Percentiles rank a stretch among this genome's conserved stretches.
Conservation (phyloP, 2,329 filamentous ascomycete genomes). For the Pseudogymnoascus sp. region DNA sequence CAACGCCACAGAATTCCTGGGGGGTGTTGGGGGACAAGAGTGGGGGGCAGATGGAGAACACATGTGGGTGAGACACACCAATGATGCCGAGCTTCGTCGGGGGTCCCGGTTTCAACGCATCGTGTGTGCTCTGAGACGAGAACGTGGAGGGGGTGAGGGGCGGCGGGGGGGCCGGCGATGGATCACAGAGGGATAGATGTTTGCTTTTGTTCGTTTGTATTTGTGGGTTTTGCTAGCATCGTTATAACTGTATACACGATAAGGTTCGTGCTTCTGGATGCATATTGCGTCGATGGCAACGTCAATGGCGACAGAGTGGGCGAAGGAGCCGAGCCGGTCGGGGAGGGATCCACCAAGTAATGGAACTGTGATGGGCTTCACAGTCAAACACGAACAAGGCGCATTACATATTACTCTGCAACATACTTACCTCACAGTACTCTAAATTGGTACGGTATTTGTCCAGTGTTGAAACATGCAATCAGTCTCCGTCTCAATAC, state of each 20-base stretch:
- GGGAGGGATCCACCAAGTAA: background rate
- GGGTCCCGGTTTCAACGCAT: background rate
- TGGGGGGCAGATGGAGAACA: conserved; percentile 1
- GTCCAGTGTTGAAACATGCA: background rate
- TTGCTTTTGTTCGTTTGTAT: background rate
- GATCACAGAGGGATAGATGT: background rate
- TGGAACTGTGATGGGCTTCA: background rate
- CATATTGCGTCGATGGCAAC: conserved; percentile 1
- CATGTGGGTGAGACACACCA: background rate
- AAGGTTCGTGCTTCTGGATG: conserved; percentile 7
- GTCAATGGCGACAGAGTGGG: conserved; percentile 3
- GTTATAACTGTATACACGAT: background rate
- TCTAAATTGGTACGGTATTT: background rate
- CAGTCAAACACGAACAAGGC: background rate
- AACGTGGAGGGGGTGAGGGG: background rate
- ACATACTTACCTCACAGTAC: background rate
- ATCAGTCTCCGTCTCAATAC: background rate
- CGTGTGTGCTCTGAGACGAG: background rate
- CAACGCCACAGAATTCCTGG: background rate
- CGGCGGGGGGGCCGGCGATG: background rate
- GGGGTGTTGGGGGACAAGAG: background rate
- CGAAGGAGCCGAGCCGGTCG: background rate
- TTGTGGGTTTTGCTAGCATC: conserved; percentile 1
- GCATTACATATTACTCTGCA: background rate
- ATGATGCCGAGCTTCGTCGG: background rate